These are phyloP conservation scores for Metarhizium robertsii DNA, from an alignment of 2,329 filamentous ascomycete genomes.

Conservation along the genomic window DNA sequence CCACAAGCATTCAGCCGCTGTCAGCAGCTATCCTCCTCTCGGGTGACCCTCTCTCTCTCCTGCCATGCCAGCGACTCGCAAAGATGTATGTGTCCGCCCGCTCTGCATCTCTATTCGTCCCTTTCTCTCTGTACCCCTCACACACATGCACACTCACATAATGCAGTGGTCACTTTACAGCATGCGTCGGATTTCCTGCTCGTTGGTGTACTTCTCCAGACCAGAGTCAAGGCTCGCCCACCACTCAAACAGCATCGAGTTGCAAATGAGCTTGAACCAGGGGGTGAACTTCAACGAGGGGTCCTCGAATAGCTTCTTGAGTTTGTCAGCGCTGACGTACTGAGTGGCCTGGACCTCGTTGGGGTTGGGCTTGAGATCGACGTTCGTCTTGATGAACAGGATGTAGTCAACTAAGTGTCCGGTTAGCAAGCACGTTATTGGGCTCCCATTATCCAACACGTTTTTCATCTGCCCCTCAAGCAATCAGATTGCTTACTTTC, in stretches of 20 bases:
- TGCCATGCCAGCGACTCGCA: background rate
- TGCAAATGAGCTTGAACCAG: conserved; percentile 98
- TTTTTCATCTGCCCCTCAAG: background rate
- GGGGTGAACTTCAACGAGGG: conserved; percentile 80
- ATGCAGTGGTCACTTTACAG: conserved; percentile 8
- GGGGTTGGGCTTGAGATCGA: conserved; percentile 69
- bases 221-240: conserved; percentile 78
- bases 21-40: background rate
- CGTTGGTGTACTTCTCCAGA: conserved; percentile 76
- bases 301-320: conserved; percentile 80
- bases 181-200: conserved; percentile 86
- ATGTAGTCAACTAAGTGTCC: conserved; percentile 79
- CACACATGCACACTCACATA: background rate
- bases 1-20: background rate
- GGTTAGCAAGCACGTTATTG: background rate
- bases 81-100: background rate
- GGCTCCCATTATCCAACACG: background rate
- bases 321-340: conserved; percentile 73
- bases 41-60: background rate
- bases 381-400: conserved; percentile 91
- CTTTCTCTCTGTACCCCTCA: background rate
- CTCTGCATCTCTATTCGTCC: background rate
- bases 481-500: conserved; percentile 58
- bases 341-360: conserved; percentile 84
- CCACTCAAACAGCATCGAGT: conserved; percentile 97